phyloP scores from a whole-genome alignment of 768 basidiomycete genomes.

The Tubosaeta brunneosetosa region DNA sequence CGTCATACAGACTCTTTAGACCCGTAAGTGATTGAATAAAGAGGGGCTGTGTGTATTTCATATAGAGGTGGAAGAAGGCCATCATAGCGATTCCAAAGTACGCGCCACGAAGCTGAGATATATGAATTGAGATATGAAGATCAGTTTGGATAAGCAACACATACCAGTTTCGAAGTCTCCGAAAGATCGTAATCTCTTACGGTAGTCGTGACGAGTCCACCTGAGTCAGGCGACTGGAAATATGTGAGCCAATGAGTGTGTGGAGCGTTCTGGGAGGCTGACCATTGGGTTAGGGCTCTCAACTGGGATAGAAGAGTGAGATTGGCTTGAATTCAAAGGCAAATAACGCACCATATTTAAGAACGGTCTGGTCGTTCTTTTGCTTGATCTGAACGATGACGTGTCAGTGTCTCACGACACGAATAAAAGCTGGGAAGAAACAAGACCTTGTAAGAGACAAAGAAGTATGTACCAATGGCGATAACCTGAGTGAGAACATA shows the following conservation, averaged over 20 bases:
- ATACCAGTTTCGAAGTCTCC: slow-evolving; percentile 77
- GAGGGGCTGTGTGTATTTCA: slow-evolving; percentile 94
- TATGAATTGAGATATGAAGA: background rate
- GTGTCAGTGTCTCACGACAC: slow-evolving; percentile 11
- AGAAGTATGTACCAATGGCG: slow-evolving; percentile 76
- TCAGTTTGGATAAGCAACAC: slow-evolving; percentile 28
- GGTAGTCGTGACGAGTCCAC: slow-evolving; percentile 83
- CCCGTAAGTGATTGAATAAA: slow-evolving; percentile 96
- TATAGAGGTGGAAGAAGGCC: slow-evolving; percentile 88
- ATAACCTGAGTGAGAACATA: slow-evolving; percentile 74
- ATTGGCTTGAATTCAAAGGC: background rate
- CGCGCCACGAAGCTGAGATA: slow-evolving; percentile 52
- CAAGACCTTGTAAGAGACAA: slow-evolving; percentile 61
- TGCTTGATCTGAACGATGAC: slow-evolving; percentile 64
- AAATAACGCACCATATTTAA: slow-evolving; percentile 79
- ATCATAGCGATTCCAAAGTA: slow-evolving; percentile 83
- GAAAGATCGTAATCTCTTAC: slow-evolving; percentile 89
- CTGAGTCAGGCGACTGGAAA: slow-evolving; percentile 55
- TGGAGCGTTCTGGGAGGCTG: slow-evolving; percentile 11
- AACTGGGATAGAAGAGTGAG: slow-evolving; percentile 40
- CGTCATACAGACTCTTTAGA: slow-evolving; percentile 85
- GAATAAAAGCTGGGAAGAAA: background rate
- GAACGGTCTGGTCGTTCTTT: slow-evolving; percentile 92
- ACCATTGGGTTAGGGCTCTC: slow-evolving; percentile 77
- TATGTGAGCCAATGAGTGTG: background rate